Percentiles rank a stretch among this genome's conserved stretches.
Conservation (phyloP, 768 basidiomycete species). For the Leccinum obscurum region DNA sequence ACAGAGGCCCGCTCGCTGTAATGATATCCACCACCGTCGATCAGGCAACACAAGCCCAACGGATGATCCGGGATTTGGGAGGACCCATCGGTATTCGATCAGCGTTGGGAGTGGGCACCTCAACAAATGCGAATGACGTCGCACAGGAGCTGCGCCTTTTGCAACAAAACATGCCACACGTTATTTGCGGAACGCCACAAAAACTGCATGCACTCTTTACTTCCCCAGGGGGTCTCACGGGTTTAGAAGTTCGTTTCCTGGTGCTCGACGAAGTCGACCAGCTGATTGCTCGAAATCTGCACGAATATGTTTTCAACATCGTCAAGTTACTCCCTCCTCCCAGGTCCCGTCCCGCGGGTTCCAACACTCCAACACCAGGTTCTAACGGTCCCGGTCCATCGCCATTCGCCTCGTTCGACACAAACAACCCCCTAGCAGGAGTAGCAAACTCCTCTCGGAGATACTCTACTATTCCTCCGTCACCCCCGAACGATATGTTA, state of each 20-base stretch:
- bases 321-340: conserved; percentile 92
- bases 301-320: conserved; percentile 92
- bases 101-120: conserved; percentile 82
- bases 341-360: conserved; percentile 57
- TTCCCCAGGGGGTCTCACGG: conserved; percentile 69
- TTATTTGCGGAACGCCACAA: conserved; percentile 96
- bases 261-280: conserved; percentile 98
- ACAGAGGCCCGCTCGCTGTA: conserved; percentile 79
- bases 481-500: conserved; percentile 44
- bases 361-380: conserved; percentile 35
- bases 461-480: conserved; percentile 54
- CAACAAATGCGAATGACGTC: conserved; percentile 59
- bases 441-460: conserved; percentile 49
- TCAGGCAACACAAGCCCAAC: conserved; percentile 95
- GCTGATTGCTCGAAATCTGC: conserved; percentile 93
- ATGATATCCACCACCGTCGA: conserved; percentile 98
- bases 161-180: conserved; percentile 90
- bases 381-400: conserved; percentile 36
- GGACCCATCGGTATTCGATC: conserved; percentile 90
- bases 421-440: conserved; percentile 35
- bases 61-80: conserved; percentile 93
- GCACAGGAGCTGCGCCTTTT: conserved; percentile 78
- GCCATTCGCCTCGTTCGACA: conserved; percentile 50
- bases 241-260: conserved; percentile 87
- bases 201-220: conserved; percentile 93